Conservation (phyloP, 2,329 filamentous ascomycete genomes). For the Pyrenochaeta sp. region DNA sequence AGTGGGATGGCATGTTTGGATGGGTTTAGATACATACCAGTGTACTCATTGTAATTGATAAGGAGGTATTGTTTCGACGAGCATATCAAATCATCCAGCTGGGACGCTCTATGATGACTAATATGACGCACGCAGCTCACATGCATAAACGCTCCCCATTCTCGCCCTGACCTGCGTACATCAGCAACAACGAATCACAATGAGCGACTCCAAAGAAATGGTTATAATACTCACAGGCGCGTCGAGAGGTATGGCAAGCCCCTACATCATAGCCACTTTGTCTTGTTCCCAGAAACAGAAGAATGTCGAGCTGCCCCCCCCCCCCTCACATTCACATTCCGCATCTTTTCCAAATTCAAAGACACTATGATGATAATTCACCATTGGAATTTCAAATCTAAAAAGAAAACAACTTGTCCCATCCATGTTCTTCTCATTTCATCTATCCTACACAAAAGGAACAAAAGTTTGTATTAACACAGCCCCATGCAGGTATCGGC, state of each 20-base stretch:
- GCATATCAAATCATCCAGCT: not conserved
- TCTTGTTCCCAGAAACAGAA: not conserved
- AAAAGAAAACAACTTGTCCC: no score
- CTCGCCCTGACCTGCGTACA: not conserved
- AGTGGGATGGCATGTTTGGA: no score
- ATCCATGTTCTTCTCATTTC: no score
- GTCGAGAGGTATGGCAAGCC: slow-evolving; percentile 61
- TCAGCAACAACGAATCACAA: slow-evolving; percentile 13
- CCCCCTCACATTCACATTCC: no score
- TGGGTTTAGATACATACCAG: not conserved
- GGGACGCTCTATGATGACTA: not conserved
- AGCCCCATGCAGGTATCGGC: slow-evolving; percentile 65
- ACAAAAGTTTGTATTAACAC: slow-evolving; percentile 1
- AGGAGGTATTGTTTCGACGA: not conserved
- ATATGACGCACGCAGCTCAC: slow-evolving; percentile 3
- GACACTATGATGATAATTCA: no score
- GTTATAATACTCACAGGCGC: slow-evolving; percentile 68
- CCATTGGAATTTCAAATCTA: not conserved
- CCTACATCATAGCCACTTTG: no score
- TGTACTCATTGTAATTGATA: not conserved
- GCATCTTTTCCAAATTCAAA: no score
- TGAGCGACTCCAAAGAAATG: slow-evolving; percentile 46
- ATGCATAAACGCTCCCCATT: not conserved
- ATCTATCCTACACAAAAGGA: not conserved
- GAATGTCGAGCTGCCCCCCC: not conserved